Percentiles rank a stretch among this genome's conserved stretches.
These are phyloP conservation scores for Fusarium nelsonii DNA, from an alignment of 2,329 filamentous ascomycete genomes.

Conservation along the genomic window DNA sequence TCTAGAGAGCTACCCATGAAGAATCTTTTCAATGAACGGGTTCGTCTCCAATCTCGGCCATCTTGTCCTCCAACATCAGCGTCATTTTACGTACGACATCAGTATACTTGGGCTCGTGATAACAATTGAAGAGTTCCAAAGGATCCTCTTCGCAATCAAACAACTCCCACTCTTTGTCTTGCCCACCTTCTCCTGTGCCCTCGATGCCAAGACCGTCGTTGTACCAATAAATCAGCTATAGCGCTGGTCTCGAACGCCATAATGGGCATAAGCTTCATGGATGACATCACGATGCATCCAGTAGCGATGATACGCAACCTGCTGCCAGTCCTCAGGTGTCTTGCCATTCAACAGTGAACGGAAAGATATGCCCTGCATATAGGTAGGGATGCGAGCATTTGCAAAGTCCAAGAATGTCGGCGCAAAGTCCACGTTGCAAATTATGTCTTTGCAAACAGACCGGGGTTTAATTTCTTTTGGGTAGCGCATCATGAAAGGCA, in stretches of 20 bases:
- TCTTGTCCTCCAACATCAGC: slow-evolving; percentile 60
- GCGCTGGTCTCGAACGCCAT: slow-evolving; percentile 63
- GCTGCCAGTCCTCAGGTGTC: slow-evolving; percentile 60
- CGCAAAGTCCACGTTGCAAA: slow-evolving; percentile 68
- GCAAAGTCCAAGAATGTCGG: slow-evolving; percentile 63
- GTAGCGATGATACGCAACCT: slow-evolving; percentile 67
- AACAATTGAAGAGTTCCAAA: slow-evolving; percentile 63
- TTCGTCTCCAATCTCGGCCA: slow-evolving; percentile 65
- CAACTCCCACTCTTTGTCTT: slow-evolving; percentile 65
- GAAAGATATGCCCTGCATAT: slow-evolving; percentile 66
- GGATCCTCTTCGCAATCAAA: slow-evolving; percentile 66
- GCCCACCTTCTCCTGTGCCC: slow-evolving; percentile 57
- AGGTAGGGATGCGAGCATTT: slow-evolving; percentile 55
- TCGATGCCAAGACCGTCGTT: slow-evolving; percentile 61
- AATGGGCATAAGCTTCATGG: slow-evolving; percentile 64
- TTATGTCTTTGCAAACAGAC: slow-evolving; percentile 60
- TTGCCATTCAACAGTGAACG: slow-evolving; percentile 52
- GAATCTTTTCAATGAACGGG: slow-evolving; percentile 46
- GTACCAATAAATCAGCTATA: slow-evolving; percentile 70
- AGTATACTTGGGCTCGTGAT: slow-evolving; percentile 54
- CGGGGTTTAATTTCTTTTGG: slow-evolving; percentile 56
- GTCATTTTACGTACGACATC: slow-evolving; percentile 58
- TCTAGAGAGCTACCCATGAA: no score
- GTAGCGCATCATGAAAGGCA: slow-evolving; percentile 65
- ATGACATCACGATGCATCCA: slow-evolving; percentile 67